Evolutionary conservation across 768 basidiomycete genomes (phyloP).

Genomic region (Suillus americanus): DNA sequence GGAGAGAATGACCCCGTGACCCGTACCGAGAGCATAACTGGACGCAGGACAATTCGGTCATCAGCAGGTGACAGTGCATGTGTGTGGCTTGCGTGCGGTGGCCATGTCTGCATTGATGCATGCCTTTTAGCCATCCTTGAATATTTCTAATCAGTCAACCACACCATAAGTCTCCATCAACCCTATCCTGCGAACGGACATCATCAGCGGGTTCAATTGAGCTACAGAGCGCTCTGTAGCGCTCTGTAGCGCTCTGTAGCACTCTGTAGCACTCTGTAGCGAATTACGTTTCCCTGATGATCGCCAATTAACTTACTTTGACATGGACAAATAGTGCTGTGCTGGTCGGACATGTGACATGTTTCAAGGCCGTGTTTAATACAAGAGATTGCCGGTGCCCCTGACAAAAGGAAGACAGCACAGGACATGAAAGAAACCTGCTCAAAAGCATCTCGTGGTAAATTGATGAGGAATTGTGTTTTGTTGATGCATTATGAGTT

Average conservation of each 20-base stretch:
- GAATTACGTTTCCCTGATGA: too few species aligned
- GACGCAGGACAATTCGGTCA: background rate
- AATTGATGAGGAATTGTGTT: background rate
- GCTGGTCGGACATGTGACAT: background rate
- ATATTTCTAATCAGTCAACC: too few species aligned
- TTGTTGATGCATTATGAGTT: background rate
- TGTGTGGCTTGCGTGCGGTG: background rate
- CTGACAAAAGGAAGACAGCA: too few species aligned
- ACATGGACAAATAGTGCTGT: background rate
- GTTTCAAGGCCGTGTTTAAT: background rate
- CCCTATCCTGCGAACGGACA: background rate
- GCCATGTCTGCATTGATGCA: background rate
- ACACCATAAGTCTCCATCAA: background rate
- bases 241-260: too few species aligned
- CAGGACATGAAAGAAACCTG: background rate
- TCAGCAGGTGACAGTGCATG: background rate
- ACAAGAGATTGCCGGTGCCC: background rate
- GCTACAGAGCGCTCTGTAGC: too few species aligned
- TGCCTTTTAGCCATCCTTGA: background rate
- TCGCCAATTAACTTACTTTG: too few species aligned
- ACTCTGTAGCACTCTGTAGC: too few species aligned
- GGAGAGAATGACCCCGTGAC: background rate
- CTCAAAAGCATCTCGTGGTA: background rate
- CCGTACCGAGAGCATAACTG: background rate
- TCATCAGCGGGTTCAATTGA: too few species aligned